Evolutionary conservation across 257 asterid species (phyloP), one percentile per base, ranked within the genome.

Genomic region (Petrea volubilis): DNA sequence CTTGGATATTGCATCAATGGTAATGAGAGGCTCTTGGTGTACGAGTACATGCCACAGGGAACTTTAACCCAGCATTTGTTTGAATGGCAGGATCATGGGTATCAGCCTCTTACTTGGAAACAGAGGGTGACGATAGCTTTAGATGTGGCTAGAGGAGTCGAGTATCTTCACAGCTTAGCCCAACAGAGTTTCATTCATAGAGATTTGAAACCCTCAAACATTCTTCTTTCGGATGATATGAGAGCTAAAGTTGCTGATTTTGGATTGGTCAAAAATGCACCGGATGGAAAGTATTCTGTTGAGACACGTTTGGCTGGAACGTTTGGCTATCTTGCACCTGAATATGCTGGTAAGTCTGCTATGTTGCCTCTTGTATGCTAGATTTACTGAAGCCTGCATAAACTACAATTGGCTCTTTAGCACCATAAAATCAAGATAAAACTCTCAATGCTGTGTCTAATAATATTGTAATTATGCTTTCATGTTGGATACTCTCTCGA

Each of bases 241-340:
- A 87, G 98, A 77, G 98, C 99, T 7, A 91, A 94, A 85, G 97
- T 94, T 76, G 98, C 98, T 1, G 98, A 94, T 81, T 94, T 91
- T 60, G 97, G 98, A 34, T 78, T 94, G 75, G 97, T 94, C 3
- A 88, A 82, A 68, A 89, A 94, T 57, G 99, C 99, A 2, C 97
- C 99, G 2, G 93, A 90, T 44, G 99, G 97, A 55, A 88, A 91
- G 75, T 91, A 94, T 34, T 94, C 97, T 12, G 90, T 94, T 3
- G 99, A 94, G 87, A 94, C 97, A 2, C 79, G 96, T 23, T 80
- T 94, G 86, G 97, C 98, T 29, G 97, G 99, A 38, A 94, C 97
- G 0, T 94, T 94, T 27, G 96, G 98, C 23, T 94, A 94, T 79
- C 98, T 94, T 77, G 98, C 98, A 25, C 98, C 98, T 8, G 98